Base-by-base conservation (phyloP, 1,284 basidiomycete species). In the Lentinus polychrous region DNA sequence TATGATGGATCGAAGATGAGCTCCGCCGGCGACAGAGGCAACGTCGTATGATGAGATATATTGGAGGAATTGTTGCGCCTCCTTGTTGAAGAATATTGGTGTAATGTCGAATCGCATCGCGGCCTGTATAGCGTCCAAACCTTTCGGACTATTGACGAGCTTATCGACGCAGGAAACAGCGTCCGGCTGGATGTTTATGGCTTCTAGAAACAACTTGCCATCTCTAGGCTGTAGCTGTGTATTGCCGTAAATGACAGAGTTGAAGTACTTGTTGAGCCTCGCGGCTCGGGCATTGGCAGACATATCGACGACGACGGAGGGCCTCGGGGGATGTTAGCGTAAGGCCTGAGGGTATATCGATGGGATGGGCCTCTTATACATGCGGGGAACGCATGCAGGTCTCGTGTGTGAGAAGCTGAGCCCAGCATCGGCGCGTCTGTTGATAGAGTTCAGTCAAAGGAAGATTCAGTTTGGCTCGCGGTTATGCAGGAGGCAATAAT, bases 51-150 rank as follows among this genome's bases (percentile, higher is more conserved):
- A 50, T 42, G 63, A 65, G 1, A 83, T 57, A 53, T 70, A 81
- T 0, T 46, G 23, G 2, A 82, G 55, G 6, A 78, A 51, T 0
- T 55, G 47, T 0, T 68, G 51, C 1, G 68, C 72, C 5, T 58
- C 60, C 0, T 64, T 72, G 49, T 82, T 80, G 52, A 81, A 57
- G 53, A 77, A 79, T 0, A 52, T 44, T 0, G 56, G 5, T 1
- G 65, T 60, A 5, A 72, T 48, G 51, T 78, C 68, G 44, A 63
- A 66, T 32, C 69, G 66, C 60, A 83, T 71, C 1, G 74, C 69
- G 1, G 55, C 52, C 42, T 74, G 73, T 1, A 83, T 38, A 8
- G 71, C 60, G 2, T 54, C 39, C 17, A 76, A 60, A 3, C 79
- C 79, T 7, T 55, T 40, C 5, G 59, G 52, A 51, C 68, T 72